These are phyloP conservation scores for Bauhinia variegata DNA, from an alignment of 306 rosid species.

Conservation along the genomic window DNA sequence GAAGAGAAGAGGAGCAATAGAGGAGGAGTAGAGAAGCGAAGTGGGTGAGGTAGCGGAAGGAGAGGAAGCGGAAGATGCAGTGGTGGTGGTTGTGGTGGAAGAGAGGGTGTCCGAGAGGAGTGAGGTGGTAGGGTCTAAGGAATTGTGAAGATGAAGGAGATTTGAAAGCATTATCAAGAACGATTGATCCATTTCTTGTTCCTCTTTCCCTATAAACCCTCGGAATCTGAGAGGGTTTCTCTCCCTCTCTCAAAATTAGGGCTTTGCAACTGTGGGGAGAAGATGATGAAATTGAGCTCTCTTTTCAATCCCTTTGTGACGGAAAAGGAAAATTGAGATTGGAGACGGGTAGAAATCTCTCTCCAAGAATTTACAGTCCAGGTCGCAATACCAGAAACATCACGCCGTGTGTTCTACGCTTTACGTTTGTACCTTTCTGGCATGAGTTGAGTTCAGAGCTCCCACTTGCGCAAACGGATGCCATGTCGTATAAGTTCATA, in stretches of 20 bases:
- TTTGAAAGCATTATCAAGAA: constrained; percentile 82
- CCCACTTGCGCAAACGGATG: too few relatives aligned
- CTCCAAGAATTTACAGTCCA: neutral
- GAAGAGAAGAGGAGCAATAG: constrained; percentile 91
- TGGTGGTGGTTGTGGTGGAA: constrained; percentile 48
- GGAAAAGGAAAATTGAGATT: too few relatives aligned
- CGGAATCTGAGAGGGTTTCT: too few relatives aligned
- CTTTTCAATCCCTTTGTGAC: too few relatives aligned
- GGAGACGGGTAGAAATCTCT: neutral
- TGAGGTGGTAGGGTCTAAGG: constrained; percentile 80
- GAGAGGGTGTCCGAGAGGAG: constrained; percentile 64
- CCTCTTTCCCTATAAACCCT: constrained; percentile 22
- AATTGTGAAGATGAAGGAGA: constrained; percentile 88
- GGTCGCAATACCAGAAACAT: neutral
- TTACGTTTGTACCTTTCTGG: too few relatives aligned
- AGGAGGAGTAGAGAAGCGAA: constrained; percentile 76
- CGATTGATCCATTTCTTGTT: constrained; percentile 66
- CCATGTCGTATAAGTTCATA: too few relatives aligned
- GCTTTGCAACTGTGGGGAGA: too few relatives aligned
- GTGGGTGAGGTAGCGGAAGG: constrained; percentile 51
- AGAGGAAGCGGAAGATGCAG: constrained; percentile 43
- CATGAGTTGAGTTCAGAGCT: too few relatives aligned
- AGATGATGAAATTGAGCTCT: too few relatives aligned
- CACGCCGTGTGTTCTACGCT: neutral
- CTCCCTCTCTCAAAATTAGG: too few relatives aligned